Evolutionary conservation across 108 stramenopile genomes (phyloP), one percentile per base, ranked within the genome.

Genomic region (Conticribra weissflogii): DNA sequence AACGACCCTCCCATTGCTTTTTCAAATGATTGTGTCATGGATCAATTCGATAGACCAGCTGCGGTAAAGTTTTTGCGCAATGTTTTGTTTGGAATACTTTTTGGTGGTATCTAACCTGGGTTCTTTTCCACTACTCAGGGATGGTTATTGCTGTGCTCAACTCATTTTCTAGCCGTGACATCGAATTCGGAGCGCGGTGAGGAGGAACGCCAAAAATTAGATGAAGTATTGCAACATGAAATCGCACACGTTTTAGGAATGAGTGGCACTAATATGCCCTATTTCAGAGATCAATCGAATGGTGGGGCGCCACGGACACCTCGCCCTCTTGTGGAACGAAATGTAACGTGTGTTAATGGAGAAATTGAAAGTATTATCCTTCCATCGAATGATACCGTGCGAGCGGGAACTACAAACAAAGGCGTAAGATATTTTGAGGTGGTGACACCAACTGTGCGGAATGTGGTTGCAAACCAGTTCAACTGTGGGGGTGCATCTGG

Each of bases 181-280:
- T n/a, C n/a, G 17, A n/a, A 25, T 19, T 30, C 47, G 28, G 17
- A 9, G 8, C 32, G 52, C 3, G 58, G 58, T 15, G 25, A 5
- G 15, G 27, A 34, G 0, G 51, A 61, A 41, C 59, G 51, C 21
- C 58, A 60, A 50, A 71, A 59, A 51, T 30, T 71, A 44, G 50
- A 71, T 60, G 69, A 71, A 47, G 69, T 71, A 41, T 48, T 71
- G 31, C 69, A 61, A 44, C 69, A 71, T 60, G 69, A 71, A 45
- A 41, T 54, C 3, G 58, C 51, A 27, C 69, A 71, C 24, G 23
- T 71, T 0, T 53, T 71, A 30, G 69, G 69, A 12, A 71, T 71
- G 69, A 61, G 59, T 36, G 69, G 69, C 5, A 22, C 59, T 0
- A 71, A 56, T 2, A 53, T 53, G 50, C 50, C 69, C 2, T 71